Evolutionary conservation across 139 green algal species (phyloP).

Genomic region (Micromonas pusilla): DNA sequence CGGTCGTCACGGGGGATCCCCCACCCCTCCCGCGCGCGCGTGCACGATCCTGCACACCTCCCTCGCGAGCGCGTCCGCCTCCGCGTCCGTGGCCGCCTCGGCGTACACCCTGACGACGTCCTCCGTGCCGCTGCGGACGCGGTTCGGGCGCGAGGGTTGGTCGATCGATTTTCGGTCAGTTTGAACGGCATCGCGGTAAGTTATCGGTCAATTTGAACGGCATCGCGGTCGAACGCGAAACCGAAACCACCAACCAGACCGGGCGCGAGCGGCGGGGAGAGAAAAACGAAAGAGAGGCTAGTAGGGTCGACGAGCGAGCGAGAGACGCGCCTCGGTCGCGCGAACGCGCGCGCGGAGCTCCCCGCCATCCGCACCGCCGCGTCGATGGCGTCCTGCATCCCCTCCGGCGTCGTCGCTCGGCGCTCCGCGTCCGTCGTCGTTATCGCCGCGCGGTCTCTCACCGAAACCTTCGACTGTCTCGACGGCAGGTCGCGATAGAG

Average conservation of each 20-base stretch:
- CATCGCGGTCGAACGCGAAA: too few relatives aligned
- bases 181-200: too few relatives aligned
- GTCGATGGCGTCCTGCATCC: conserved; percentile 68
- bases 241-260: too few relatives aligned
- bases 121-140: conserved; percentile 90
- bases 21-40: conserved; percentile 43
- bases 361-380: conserved; percentile 19
- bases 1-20: neutral
- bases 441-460: conserved; percentile 56
- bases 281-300: too few relatives aligned
- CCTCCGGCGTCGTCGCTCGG: conserved; percentile 48
- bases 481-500: conserved; percentile 86
- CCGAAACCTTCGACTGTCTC: conserved; percentile 73
- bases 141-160: too few relatives aligned
- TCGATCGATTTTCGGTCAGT: too few relatives aligned
- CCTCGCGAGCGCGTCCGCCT: conserved; percentile 64
- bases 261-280: too few relatives aligned
- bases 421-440: conserved; percentile 68
- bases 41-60: conserved; percentile 48
- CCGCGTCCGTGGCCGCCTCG: conserved; percentile 66
- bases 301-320: too few relatives aligned
- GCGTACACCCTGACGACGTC: conserved; percentile 94
- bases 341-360: conserved; percentile 62
- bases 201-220: too few relatives aligned
- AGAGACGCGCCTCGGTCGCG: too few relatives aligned